Conservation (phyloP, 495 filamentous ascomycete species). For the Xylaria sp. region DNA sequence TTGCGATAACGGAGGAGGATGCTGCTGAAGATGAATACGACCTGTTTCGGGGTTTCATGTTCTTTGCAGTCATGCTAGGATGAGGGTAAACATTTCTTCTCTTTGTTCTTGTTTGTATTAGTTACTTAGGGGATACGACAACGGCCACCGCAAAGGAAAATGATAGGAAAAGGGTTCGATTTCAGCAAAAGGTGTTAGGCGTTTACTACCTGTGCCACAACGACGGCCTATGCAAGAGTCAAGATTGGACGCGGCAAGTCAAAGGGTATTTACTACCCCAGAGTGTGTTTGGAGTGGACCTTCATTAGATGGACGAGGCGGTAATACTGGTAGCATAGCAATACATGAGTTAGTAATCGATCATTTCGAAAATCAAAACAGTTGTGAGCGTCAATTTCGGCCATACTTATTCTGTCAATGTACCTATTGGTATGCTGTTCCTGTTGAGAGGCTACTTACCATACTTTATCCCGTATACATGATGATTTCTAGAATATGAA, state of each 20-base stretch:
- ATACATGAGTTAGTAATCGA: constrained; percentile 20
- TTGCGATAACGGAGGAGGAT: constrained; percentile 18
- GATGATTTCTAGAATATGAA: background rate
- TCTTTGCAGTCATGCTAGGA: constrained; percentile 2
- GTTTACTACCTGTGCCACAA: constrained; percentile 7
- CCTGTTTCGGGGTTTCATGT: constrained; percentile 1
- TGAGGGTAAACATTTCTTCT: constrained; percentile 13
- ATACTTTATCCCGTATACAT: too few species aligned
- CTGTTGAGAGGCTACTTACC: background rate
- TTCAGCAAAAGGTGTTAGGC: constrained; percentile 26
- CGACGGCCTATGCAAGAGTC: constrained; percentile 11
- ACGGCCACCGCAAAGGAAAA: background rate
- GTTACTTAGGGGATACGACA: background rate
- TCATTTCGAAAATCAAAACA: background rate
- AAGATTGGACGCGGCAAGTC: constrained; percentile 17
- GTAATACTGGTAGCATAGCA: background rate
- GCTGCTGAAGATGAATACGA: constrained; percentile 17
- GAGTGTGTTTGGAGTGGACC: constrained; percentile 6
- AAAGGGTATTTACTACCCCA: background rate
- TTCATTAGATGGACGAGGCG: constrained; percentile 6
- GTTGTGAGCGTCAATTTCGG: background rate
- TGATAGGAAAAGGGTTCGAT: background rate
- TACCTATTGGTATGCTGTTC: background rate
- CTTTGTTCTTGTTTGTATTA: constrained; percentile 30
- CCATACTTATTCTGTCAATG: too few species aligned